A percentile compares a stretch with the other conserved stretches of the same genome.
phyloP scores from a whole-genome alignment of 2,329 filamentous ascomycete species.

The Venturia asperata region DNA sequence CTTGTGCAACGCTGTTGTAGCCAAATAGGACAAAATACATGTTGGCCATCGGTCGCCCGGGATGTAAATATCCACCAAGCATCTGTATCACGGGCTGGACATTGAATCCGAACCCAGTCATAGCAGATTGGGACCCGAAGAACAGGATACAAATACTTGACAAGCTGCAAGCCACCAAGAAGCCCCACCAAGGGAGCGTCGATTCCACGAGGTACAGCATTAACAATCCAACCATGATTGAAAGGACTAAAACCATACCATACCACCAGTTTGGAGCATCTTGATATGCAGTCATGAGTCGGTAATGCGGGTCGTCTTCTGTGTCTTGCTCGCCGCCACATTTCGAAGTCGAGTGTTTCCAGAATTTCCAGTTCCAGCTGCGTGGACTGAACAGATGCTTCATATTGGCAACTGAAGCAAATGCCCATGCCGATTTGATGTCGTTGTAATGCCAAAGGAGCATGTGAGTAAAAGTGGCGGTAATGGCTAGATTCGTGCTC shows the following conservation, averaged over 20 bases:
- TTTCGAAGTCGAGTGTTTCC: slow-evolving; percentile 22
- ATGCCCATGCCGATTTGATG: slow-evolving; percentile 33
- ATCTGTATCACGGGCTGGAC: slow-evolving; percentile 24
- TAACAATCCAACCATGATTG: slow-evolving; percentile 25
- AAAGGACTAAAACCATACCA: slow-evolving; percentile 23
- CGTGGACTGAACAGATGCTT: slow-evolving; percentile 21
- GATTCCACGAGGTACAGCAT: slow-evolving; percentile 26
- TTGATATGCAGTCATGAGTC: slow-evolving; percentile 29
- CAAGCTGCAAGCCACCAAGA: slow-evolving; percentile 25
- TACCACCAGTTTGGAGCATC: slow-evolving; percentile 31
- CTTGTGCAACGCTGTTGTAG: slow-evolving; percentile 32
- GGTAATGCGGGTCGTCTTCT: slow-evolving; percentile 29
- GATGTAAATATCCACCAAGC: slow-evolving; percentile 22
- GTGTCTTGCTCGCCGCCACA: slow-evolving; percentile 22
- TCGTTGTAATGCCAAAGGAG: slow-evolving; percentile 26
- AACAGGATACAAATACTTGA: slow-evolving; percentile 25
- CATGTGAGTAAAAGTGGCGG: slow-evolving; percentile 20
- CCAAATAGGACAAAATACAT: slow-evolving; percentile 39
- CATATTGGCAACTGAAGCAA: slow-evolving; percentile 24
- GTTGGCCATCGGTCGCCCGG: slow-evolving; percentile 34
- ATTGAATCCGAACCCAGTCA: slow-evolving; percentile 24
- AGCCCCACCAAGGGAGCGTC: slow-evolving; percentile 31
- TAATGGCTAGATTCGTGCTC: slow-evolving; percentile 20
- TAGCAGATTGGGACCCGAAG: slow-evolving; percentile 25
- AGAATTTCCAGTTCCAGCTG: slow-evolving; percentile 25